These are phyloP conservation scores for Beauveria varroae DNA, from an alignment of 2,329 filamentous ascomycete species.

Conservation along the genomic window DNA sequence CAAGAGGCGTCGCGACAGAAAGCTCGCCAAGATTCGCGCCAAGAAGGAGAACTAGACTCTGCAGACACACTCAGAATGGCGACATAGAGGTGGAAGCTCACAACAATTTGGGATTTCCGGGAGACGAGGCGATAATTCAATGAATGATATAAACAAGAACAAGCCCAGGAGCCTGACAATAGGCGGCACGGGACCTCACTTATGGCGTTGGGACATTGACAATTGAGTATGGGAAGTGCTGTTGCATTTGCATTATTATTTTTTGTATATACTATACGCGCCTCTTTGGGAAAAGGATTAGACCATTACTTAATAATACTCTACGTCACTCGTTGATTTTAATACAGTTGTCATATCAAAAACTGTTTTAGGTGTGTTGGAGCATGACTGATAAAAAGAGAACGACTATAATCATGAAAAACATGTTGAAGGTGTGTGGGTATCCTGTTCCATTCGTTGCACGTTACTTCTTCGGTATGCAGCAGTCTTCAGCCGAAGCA, in stretches of 20 bases:
- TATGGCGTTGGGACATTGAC: slow-evolving; percentile 10
- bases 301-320: slow-evolving; percentile 9
- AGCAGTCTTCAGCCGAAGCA: slow-evolving; percentile 44
- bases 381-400: not conserved
- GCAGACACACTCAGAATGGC: not conserved
- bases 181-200: not conserved
- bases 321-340: slow-evolving; percentile 2
- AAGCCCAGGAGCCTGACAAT: not conserved
- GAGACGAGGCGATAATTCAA: slow-evolving; percentile 2
- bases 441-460: not conserved
- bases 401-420: not conserved
- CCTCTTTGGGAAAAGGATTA: not conserved
- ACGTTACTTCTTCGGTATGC: slow-evolving; percentile 33
- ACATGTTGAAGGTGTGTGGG: not conserved
- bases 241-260: slow-evolving; percentile 4
- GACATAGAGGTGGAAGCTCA: not conserved
- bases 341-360: not conserved
- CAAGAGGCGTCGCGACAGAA: slow-evolving; percentile 74
- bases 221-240: slow-evolving; percentile 6
- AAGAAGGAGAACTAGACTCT: slow-evolving; percentile 57
- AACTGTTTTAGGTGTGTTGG: not conserved
- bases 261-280: slow-evolving; percentile 12
- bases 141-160: slow-evolving; percentile 6
- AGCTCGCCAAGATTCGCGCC: slow-evolving; percentile 55
- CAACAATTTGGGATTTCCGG: not conserved